Base-by-base conservation (phyloP, 768 basidiomycete species). In the Leucocoprinus leucothites region DNA sequence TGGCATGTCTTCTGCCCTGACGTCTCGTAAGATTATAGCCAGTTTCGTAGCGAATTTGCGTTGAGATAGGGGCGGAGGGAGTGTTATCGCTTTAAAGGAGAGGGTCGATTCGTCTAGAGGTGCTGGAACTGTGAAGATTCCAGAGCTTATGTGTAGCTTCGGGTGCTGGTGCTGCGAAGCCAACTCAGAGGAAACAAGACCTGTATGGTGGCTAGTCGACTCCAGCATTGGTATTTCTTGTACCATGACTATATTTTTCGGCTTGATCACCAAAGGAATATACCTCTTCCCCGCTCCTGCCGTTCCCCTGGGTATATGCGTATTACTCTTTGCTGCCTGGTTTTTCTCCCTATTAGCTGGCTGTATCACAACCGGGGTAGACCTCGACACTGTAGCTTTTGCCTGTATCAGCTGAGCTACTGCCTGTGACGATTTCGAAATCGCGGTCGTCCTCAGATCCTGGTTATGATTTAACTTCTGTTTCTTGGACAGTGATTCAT, bases 11-110 rank as follows among this genome's bases (percentile, higher is more conserved):
- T 63, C 50, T 6, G 71, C 59, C 3, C 72, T 69, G 2, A 89
- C 67, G 4, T 67, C 70, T 56, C 79, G 79, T 6, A 90, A 69
- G 14, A 84, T 68, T 26, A 88, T 49, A 3, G 87, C 74, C 67
- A 84, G 79, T 2, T 59, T 64, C 19, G 74, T 62, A 3, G 85
- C 81, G 51, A 69, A 73, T 66, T 79, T 86, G 28, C 87, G 72
- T 51, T 87, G 79, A 0, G 81, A 71, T 9, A 85, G 62, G 19
- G 74, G 75, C 0, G 87, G 86, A 1, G 89, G 87, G 28, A 84
- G 58, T 3, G 75, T 70, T 42, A 89, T 79, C 16, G 69, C 58
- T 9, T 63, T 52, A 11, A 87, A 69, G 7, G 60, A 54, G 0
- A 64, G 55, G 0, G 62, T 52, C 14, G 71, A 64, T 26, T 53